Conservation (phyloP, 192 early-diverging fungal genomes). For the Anaeromyces robustus region DNA sequence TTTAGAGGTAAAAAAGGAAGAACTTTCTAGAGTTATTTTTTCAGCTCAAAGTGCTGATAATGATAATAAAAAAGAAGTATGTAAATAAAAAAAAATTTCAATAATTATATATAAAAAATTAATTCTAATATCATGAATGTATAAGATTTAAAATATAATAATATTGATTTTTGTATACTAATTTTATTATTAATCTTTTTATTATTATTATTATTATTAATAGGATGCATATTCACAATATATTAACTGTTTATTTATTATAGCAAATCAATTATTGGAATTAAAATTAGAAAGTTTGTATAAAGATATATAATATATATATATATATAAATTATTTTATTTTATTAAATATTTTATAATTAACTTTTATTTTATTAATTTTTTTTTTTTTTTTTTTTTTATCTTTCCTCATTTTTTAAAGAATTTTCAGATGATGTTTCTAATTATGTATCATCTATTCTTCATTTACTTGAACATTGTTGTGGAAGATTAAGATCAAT, state of each 20-base stretch:
- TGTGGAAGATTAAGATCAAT: neutral
- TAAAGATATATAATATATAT: neutral
- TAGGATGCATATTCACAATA: neutral
- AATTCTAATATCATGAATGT: no score
- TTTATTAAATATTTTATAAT: no score
- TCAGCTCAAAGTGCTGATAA: neutral
- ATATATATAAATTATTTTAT: no score
- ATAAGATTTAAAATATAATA: no score
- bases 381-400: no score
- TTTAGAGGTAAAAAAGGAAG: neutral
- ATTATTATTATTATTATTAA: neutral
- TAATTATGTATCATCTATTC: neutral
- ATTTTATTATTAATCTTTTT: no score
- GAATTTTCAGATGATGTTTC: neutral
- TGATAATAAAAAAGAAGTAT: neutral
- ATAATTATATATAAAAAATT: no score
- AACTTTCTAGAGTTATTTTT: neutral
- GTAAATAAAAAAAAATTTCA: neutral
- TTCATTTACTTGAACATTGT: neutral
- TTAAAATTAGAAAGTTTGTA: neutral
- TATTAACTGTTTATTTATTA: neutral
- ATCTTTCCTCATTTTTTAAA: no score
- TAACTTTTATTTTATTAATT: no score
- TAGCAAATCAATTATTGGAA: neutral
- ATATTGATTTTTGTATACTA: no score